Conservation (phyloP, 306 rosid genomes). For the Carpinus fangiana region DNA sequence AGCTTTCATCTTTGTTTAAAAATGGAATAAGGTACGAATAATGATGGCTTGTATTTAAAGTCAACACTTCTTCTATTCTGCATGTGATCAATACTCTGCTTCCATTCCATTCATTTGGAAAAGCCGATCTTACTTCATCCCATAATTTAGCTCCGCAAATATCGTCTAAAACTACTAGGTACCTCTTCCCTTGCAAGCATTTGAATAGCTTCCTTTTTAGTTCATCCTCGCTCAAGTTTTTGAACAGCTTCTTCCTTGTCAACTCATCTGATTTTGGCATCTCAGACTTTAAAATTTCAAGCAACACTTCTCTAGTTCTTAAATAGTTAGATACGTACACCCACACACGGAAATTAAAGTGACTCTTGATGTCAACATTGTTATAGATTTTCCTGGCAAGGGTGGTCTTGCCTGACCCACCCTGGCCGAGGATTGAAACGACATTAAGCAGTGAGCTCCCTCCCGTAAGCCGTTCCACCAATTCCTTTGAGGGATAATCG, state of each 20-base stretch:
- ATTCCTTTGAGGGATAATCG: accelerated
- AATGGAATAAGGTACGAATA: not conserved
- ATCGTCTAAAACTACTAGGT: constrained; percentile 16
- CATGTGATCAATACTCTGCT: constrained; percentile 33
- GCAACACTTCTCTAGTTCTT: not conserved
- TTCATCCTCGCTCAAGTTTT: not conserved
- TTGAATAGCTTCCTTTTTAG: not conserved
- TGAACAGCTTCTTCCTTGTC: not conserved
- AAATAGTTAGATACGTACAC: too few relatives aligned
- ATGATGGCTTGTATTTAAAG: not conserved
- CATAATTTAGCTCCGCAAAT: constrained; percentile 5
- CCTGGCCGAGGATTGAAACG: not conserved
- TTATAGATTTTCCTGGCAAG: not conserved
- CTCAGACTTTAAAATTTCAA: not conserved
- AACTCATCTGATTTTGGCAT: not conserved
- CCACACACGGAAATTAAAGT: not conserved
- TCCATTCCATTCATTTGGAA: constrained; percentile 1
- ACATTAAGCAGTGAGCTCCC: not conserved
- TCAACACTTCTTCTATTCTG: constrained; percentile 26
- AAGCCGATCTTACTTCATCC: constrained; percentile 18
- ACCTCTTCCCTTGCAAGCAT: not conserved
- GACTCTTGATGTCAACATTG: not conserved
- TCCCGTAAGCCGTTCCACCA: not conserved
- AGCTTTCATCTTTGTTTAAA: constrained; percentile 27
- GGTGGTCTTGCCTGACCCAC: not conserved